Evolutionary conservation across 345 rosid genomes (phyloP).

Genomic region (Sonneratia alba): DNA sequence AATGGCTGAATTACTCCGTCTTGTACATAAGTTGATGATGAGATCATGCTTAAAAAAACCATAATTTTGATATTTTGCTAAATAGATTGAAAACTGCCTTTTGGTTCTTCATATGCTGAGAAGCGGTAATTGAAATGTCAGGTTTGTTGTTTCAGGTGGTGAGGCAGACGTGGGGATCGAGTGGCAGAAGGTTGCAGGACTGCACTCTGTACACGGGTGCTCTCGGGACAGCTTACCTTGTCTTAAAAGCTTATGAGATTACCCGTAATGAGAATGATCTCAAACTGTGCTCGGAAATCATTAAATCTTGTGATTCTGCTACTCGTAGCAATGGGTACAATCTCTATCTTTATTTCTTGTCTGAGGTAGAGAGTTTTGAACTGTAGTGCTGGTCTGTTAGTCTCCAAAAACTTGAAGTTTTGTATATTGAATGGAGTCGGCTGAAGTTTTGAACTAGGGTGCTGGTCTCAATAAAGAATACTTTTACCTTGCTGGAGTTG

Average conservation of each 20-base stretch:
- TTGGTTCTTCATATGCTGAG: background rate
- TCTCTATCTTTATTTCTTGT: background rate
- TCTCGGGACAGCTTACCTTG: conserved; percentile 56
- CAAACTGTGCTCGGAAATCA: conserved; percentile 40
- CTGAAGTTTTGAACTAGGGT: background rate
- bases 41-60: background rate
- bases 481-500: background rate
- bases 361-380: background rate
- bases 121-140: background rate
- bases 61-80: background rate
- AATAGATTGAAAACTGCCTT: background rate
- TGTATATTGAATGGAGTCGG: background rate
- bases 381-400: background rate
- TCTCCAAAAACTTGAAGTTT: background rate
- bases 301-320: conserved; percentile 58
- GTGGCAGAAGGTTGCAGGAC: conserved; percentile 40
- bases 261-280: conserved; percentile 43
- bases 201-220: conserved; percentile 47
- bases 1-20: background rate
- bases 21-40: background rate
- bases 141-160: conserved; percentile 30
- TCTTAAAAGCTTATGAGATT: conserved; percentile 40
- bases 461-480: background rate
- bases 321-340: conserved; percentile 40
- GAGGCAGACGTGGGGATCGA: conserved; percentile 45